phyloP scores from a whole-genome alignment of 2,329 filamentous ascomycete species.

The Cladorrhinum sp. region DNA sequence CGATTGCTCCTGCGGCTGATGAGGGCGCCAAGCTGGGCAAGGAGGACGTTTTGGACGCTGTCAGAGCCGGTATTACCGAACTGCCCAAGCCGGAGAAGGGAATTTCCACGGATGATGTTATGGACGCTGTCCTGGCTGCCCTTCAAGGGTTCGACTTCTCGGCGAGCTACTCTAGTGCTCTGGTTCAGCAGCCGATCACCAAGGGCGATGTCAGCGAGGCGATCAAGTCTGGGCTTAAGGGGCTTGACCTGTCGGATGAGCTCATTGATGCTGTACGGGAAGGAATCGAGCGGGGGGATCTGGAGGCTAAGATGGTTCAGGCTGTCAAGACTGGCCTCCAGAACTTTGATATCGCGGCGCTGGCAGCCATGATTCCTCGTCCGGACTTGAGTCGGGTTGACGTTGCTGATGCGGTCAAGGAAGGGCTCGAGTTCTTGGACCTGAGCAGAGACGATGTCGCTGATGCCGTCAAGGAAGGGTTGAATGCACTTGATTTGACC shows the following conservation, averaged over 20 bases:
- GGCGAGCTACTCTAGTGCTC: conserved; percentile 18
- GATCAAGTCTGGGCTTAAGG: conserved; percentile 26
- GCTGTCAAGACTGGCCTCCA: conserved; percentile 27
- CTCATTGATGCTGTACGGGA: conserved; percentile 27
- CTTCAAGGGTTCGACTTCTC: conserved; percentile 27
- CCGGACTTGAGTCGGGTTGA: conserved; percentile 21
- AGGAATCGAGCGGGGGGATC: conserved; percentile 28
- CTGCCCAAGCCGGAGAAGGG: conserved; percentile 16
- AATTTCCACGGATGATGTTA: conserved; percentile 24
- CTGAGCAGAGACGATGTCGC: conserved; percentile 22
- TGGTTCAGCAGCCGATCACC: conserved; percentile 21
- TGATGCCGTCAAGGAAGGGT: conserved; percentile 24
- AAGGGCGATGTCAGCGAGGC: conserved; percentile 27
- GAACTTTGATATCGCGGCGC: conserved; percentile 26
- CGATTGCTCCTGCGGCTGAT: conserved; percentile 45
- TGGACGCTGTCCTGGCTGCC: conserved; percentile 27
- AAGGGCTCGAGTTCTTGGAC: conserved; percentile 26
- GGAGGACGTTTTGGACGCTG: conserved; percentile 63
- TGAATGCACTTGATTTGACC: conserved; percentile 12
- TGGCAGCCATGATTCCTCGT: conserved; percentile 15
- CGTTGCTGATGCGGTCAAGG: conserved; percentile 27
- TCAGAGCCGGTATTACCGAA: conserved; percentile 53
- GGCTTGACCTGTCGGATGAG: conserved; percentile 34
- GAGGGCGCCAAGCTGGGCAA: conserved; percentile 48
- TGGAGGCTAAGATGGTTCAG: conserved; percentile 18